Base-by-base conservation (phyloP, 257 asterid species). In the Apocynum venetum region DNA sequence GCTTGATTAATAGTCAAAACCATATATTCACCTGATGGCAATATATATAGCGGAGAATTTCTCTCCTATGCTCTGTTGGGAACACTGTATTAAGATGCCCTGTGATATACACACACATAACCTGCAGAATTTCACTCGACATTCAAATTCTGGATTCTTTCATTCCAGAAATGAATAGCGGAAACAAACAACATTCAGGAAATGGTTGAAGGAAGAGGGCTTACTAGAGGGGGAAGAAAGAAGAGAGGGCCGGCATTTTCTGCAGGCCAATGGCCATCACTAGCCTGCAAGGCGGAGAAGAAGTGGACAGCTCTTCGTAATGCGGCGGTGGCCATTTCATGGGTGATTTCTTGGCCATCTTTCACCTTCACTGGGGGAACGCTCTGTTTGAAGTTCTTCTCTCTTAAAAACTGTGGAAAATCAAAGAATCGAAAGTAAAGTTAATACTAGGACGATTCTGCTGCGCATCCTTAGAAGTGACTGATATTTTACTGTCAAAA, bases 181-280 rank as follows among this genome's bases (percentile, higher is more conserved):
- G 41, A 55, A 51, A 11, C 15, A 10, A 47, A 70, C 4, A 69
- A 4, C n/a, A 7, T 69, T 43, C 6, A n/a, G 74, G 6, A 14
- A 20, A 6, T 43, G 11, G n/a, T 36, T 57, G n/a, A 48, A 43
- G 4, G 49, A 53, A 31, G 53, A 36, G 5, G 61, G 65, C 81
- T 85, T 3, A 93, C 98, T 86, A 93, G 43, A 47, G 97, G 98
- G 20, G 95, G 98, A 80, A 93, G 94, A 81, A 93, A 91, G 89
- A 82, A 93, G 74, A 93, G 67, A 13, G 97, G 94, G 20, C 98
- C 97, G 2, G 97, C 96, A 57, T 89, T 91, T 87, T 90, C 98
- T 0, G 94, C 96, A 0, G 98, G 96, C 98, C 98, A 93, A 64
- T 93, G 97, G 64, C 98, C 98, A 60, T 93, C 98, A 53, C 74